These are phyloP conservation scores for Blastobotrys proliferans DNA, from an alignment of 1,139 yeast genomes.

Conservation along the genomic window DNA sequence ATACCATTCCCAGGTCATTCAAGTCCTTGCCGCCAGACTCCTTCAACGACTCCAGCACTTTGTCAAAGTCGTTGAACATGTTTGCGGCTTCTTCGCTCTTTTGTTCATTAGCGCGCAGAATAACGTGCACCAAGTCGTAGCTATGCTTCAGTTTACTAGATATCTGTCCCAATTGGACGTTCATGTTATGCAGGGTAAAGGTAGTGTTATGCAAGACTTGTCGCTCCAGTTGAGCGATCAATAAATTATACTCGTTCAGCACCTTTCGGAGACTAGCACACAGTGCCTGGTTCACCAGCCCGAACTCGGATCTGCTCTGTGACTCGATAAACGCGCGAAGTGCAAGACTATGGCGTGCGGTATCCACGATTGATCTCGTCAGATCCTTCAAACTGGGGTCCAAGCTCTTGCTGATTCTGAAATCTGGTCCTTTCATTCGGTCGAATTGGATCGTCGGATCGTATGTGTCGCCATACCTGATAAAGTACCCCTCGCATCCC, in stretches of 20 bases:
- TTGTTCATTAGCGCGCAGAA: slow-evolving; percentile 38
- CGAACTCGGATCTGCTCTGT: slow-evolving; percentile 55
- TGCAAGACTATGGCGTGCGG: slow-evolving; percentile 61
- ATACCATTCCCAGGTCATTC: slow-evolving; percentile 26
- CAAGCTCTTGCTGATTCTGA: slow-evolving; percentile 62
- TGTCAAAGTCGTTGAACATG: slow-evolving; percentile 28
- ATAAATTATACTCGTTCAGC: slow-evolving; percentile 45
- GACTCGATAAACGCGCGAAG: slow-evolving; percentile 52
- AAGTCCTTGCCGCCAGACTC: slow-evolving; percentile 25
- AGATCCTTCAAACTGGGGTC: slow-evolving; percentile 73
- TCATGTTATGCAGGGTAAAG: slow-evolving; percentile 49
- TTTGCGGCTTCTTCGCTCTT: slow-evolving; percentile 26
- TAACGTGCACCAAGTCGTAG: slow-evolving; percentile 49
- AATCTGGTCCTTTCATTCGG: slow-evolving; percentile 67
- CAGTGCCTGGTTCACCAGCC: slow-evolving; percentile 70
- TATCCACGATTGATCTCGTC: slow-evolving; percentile 55
- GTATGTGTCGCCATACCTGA: slow-evolving; percentile 62
- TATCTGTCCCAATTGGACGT: slow-evolving; percentile 39
- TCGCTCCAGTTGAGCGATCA: slow-evolving; percentile 51
- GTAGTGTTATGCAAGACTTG: slow-evolving; percentile 45
- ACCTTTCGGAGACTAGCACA: slow-evolving; percentile 56
- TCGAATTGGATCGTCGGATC: slow-evolving; percentile 41
- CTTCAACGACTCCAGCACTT: slow-evolving; percentile 30
- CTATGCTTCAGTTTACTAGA: slow-evolving; percentile 48
- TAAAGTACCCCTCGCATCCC: slow-evolving; percentile 78